Evolutionary conservation across 1,284 basidiomycete genomes (phyloP), one percentile per base, ranked within the genome.

Genomic region (Moesziomyces antarcticus): DNA sequence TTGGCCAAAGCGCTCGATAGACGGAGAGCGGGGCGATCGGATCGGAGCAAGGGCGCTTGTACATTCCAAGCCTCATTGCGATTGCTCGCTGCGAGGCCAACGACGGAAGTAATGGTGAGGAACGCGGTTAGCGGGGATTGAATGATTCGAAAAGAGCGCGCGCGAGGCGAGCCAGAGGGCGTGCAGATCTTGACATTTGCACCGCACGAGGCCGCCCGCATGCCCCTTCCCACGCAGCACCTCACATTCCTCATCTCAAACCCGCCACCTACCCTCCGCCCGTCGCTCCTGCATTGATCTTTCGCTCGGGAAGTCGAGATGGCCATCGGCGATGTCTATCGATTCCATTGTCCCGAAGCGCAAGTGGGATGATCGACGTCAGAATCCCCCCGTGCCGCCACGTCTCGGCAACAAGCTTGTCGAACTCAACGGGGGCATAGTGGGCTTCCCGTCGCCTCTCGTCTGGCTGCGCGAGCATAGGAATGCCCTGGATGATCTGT

Each of bases 11-110:
- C 30, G 10, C 9, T 13, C 2, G 3, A 5, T n/a, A n/a, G n/a
- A n/a, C n/a, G n/a, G 30, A 33, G 30, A 33, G 30, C 30, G 2
- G 30, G 2, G 30, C 30, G 10, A 9, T 33, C 30, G 30, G 30
- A 33, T 4, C 13, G 30, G 30, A 33, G 30, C 30, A 30, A 10
- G 2, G 30, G 30, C 10, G 61, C 18, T 24, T 24, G 18, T 45
- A 63, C 59, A 69, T 69, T 63, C 59, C 66, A 68, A 68, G 65
- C 65, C 58, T 48, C 51, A 18, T 27, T 35, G 35, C 48, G 46
- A 33, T 40, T 42, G 16, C n/a, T 40, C 21, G 47, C 33, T 18
- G 35, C 47, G 22, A 21, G 16, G 37, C 20, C 11, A 21, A 9
- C 20, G 21, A 9, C 11, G 21, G n/a, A 37, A 10, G 13, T 22